These are phyloP conservation scores for Penicillium atrosanguineum DNA, from an alignment of 495 filamentous ascomycete species.

Conservation along the genomic window DNA sequence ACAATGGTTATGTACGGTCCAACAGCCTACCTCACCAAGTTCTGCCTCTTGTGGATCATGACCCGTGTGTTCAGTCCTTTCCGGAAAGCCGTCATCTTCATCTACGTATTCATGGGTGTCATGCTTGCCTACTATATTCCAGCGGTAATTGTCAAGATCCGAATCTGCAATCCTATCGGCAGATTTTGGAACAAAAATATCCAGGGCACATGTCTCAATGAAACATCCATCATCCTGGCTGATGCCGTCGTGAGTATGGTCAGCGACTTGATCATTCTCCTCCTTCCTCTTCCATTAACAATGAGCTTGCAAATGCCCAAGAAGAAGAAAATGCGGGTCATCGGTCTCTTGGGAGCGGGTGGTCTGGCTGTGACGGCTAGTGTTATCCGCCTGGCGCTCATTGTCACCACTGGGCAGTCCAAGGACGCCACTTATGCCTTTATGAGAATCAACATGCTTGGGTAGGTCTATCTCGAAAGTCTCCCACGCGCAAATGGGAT, in stretches of 20 bases:
- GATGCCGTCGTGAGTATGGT: slow-evolving; percentile 38
- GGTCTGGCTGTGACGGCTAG: slow-evolving; percentile 38
- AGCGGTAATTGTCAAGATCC: slow-evolving; percentile 36
- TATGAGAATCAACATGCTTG: slow-evolving; percentile 37
- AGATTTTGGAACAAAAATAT: slow-evolving; percentile 28
- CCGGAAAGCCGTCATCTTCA: slow-evolving; percentile 30
- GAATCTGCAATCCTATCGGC: slow-evolving; percentile 37
- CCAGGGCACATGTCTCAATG: slow-evolving; percentile 30
- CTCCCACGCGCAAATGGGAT: not conserved
- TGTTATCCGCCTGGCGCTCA: slow-evolving; percentile 35
- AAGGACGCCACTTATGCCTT: slow-evolving; percentile 34
- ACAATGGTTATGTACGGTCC: slow-evolving; percentile 42
- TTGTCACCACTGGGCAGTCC: slow-evolving; percentile 29
- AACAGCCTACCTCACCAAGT: slow-evolving; percentile 39
- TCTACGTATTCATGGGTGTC: slow-evolving; percentile 35
- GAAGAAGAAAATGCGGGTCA: slow-evolving; percentile 34
- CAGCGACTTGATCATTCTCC: slow-evolving; percentile 35
- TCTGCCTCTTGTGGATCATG: slow-evolving; percentile 41
- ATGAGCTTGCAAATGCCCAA: slow-evolving; percentile 31
- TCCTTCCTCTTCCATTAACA: slow-evolving; percentile 29
- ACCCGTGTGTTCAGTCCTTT: slow-evolving; percentile 38
- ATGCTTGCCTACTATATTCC: slow-evolving; percentile 41
- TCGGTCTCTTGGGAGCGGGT: slow-evolving; percentile 35
- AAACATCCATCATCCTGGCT: slow-evolving; percentile 35
- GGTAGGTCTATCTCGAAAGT: slow-evolving; percentile 18